Conservation (phyloP, 176 grass and related monocot species). For the Zea luxurians region DNA sequence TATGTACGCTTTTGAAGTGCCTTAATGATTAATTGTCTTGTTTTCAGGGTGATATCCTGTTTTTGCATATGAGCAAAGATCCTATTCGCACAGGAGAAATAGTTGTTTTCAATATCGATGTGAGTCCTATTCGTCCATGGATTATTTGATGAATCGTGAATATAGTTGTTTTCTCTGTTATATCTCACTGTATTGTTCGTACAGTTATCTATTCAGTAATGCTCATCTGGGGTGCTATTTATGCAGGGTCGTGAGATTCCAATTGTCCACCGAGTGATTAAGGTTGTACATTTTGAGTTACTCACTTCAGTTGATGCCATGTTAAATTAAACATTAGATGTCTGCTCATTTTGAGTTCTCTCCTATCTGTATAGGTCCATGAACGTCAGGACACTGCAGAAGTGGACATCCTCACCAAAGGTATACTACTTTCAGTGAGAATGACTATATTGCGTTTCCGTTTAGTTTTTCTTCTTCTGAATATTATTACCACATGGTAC, state of each 20-base stretch:
- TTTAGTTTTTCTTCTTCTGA: not conserved
- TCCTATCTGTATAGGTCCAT: constrained; percentile 56
- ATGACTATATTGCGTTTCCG: not conserved
- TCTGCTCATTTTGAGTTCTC: constrained; percentile 13
- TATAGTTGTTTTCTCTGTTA: not conserved
- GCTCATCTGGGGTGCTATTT: constrained; percentile 25
- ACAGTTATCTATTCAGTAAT: constrained; percentile 27
- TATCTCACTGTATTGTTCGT: not conserved
- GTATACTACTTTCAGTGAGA: constrained; percentile 27
- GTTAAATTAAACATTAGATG: not conserved
- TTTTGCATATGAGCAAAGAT: constrained; percentile 67
- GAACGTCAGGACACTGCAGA: constrained; percentile 69
- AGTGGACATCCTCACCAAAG: constrained; percentile 88
- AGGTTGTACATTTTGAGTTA: constrained; percentile 45
- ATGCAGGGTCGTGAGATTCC: constrained; percentile 72
- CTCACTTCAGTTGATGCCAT: not conserved
- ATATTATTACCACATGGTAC: not conserved
- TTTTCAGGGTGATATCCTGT: constrained; percentile 68
- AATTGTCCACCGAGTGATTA: constrained; percentile 81
- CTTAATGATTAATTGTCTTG: constrained; percentile 21
- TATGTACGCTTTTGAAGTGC: not conserved
- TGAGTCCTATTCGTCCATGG: constrained; percentile 34
- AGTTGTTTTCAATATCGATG: constrained; percentile 74
- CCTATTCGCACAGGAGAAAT: constrained; percentile 74
- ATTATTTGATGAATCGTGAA: not conserved